phyloP scores from a whole-genome alignment of 2,329 filamentous ascomycete genomes.

The Teratosphaeria destructans region DNA sequence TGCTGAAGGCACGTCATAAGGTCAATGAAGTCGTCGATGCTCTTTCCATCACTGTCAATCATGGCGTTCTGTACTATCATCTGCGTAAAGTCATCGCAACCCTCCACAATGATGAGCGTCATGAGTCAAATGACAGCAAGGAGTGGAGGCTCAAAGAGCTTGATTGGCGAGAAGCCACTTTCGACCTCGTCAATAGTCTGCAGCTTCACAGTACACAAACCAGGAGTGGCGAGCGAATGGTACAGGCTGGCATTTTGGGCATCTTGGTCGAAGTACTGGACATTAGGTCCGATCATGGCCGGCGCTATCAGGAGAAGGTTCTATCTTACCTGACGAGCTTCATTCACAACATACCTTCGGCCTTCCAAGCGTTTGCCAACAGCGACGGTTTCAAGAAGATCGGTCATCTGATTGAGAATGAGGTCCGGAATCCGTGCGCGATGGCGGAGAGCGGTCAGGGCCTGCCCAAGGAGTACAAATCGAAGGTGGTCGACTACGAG shows the following conservation, averaged over 20 bases:
- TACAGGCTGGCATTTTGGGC: slow-evolving; percentile 79
- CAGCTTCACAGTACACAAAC: slow-evolving; percentile 40
- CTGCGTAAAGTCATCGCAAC: slow-evolving; percentile 82
- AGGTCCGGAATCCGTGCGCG: slow-evolving; percentile 60
- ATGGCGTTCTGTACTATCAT: slow-evolving; percentile 87
- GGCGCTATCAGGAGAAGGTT: slow-evolving; percentile 72
- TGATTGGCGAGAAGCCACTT: slow-evolving; percentile 82
- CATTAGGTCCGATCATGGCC: slow-evolving; percentile 69
- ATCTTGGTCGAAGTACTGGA: slow-evolving; percentile 82
- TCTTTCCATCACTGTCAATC: slow-evolving; percentile 91
- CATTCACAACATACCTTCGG: slow-evolving; percentile 69
- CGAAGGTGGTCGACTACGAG: slow-evolving; percentile 79
- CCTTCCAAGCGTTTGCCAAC: slow-evolving; percentile 71
- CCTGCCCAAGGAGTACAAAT: slow-evolving; percentile 61
- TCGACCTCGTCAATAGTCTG: slow-evolving; percentile 76
- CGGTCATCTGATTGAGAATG: slow-evolving; percentile 71
- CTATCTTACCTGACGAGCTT: slow-evolving; percentile 81
- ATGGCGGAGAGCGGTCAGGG: slow-evolving; percentile 59
- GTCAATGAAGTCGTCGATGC: slow-evolving; percentile 75
- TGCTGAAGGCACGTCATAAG: slow-evolving; percentile 68
- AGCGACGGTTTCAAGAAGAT: slow-evolving; percentile 82
- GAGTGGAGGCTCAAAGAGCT: slow-evolving; percentile 56
- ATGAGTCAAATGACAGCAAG: slow-evolving; percentile 35
- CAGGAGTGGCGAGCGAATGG: slow-evolving; percentile 70
- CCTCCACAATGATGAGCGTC: slow-evolving; percentile 47